These are phyloP conservation scores for Kwoniella bestiolae DNA, from an alignment of 768 basidiomycete genomes.

Conservation along the genomic window DNA sequence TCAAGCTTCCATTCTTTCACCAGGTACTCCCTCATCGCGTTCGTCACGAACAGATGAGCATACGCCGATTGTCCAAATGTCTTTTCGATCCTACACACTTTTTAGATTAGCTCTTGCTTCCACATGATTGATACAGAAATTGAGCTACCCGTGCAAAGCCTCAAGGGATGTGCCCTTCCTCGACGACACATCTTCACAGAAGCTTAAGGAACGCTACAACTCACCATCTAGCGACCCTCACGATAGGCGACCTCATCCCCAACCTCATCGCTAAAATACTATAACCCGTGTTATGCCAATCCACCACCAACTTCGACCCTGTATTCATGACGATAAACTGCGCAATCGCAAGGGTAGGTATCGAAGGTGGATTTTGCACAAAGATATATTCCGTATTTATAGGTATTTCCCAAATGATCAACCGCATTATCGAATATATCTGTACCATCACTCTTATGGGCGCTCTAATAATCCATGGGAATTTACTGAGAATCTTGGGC, in stretches of 20 bases:
- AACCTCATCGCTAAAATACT: conserved; percentile 84
- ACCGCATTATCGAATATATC: conserved; percentile 66
- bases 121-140: no score
- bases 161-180: no score
- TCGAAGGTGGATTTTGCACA: conserved; percentile 97
- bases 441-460: conserved; percentile 81
- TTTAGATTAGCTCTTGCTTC: no score
- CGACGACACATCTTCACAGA: no score
- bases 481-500: conserved; percentile 62
- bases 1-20: conserved; percentile 73
- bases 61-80: conserved; percentile 79
- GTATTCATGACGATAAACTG: conserved; percentile 71
- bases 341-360: conserved; percentile 87
- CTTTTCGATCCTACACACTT: conserved; percentile 89
- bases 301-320: conserved; percentile 87
- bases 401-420: conserved; percentile 67
- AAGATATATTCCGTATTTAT: conserved; percentile 72
- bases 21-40: conserved; percentile 77
- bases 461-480: conserved; percentile 65
- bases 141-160: no score
- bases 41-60: conserved; percentile 91
- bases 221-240: conserved; percentile 75
- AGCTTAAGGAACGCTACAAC: conserved; percentile 27
- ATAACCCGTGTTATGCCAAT: conserved; percentile 99
- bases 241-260: conserved; percentile 70